A percentile compares a stretch with the other conserved stretches of the same genome.
Evolutionary conservation across 2,329 filamentous ascomycete genomes (phyloP).

Genomic region (Xylariaceae sp.): DNA sequence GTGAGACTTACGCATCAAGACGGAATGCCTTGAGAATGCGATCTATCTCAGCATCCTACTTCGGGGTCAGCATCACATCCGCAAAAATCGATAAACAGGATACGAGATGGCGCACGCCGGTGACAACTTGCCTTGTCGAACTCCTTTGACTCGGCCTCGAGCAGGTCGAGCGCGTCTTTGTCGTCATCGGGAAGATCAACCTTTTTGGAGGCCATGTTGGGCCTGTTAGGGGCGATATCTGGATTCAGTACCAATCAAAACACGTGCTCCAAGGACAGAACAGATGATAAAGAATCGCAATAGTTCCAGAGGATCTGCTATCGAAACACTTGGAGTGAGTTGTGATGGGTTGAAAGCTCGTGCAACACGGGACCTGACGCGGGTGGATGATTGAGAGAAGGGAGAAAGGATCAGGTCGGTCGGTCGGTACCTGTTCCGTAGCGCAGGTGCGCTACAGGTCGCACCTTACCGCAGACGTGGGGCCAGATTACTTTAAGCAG

Average conservation of each 20-base stretch:
- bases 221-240: constrained; percentile 30
- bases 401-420: too few relatives aligned
- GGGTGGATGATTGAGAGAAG: too few relatives aligned
- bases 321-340: background rate
- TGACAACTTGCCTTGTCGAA: constrained; percentile 67
- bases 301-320: too few relatives aligned
- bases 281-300: background rate
- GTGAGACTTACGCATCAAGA: constrained; percentile 49
- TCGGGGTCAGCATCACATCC: constrained; percentile 19
- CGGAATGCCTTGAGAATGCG: constrained; percentile 88
- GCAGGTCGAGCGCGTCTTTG: constrained; percentile 69
- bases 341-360: background rate
- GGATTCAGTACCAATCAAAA: too few relatives aligned
- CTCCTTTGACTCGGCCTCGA: constrained; percentile 82
- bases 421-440: too few relatives aligned
- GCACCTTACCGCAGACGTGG: too few relatives aligned
- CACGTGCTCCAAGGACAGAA: background rate
- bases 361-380: background rate
- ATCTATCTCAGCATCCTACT: constrained; percentile 90
- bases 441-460: too few relatives aligned
- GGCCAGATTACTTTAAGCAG: too few relatives aligned
- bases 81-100: background rate
- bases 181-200: constrained; percentile 43
- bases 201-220: constrained; percentile 43
- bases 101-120: background rate